Evolutionary conservation across 83 land plant genomes (phyloP).

Genomic region (Diphasiastrum complanatum): DNA sequence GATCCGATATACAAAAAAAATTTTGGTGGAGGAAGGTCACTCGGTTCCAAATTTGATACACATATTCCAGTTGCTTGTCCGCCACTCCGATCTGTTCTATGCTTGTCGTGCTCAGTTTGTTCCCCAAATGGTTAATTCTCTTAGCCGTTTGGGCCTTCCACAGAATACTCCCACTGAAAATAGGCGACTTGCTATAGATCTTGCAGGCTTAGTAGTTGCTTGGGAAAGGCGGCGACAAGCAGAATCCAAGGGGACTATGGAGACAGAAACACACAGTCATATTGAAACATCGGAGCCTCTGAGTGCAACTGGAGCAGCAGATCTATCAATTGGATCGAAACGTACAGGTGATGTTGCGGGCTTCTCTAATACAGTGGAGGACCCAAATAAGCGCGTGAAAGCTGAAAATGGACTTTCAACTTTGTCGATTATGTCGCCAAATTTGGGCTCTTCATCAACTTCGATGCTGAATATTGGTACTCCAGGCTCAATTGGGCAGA

Average conservation of each 20-base stretch:
- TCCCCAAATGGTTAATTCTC: conserved; percentile 98
- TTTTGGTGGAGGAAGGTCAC: conserved; percentile 96
- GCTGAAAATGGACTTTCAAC: conserved; percentile 79
- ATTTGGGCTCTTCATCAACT: conserved; percentile 39
- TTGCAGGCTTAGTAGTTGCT: conserved; percentile 95
- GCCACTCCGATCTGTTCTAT: conserved; percentile 95
- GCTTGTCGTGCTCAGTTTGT: conserved; percentile 97
- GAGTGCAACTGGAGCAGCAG: conserved; percentile 26
- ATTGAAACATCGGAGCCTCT: conserved; percentile 1
- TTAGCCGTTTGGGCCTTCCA: conserved; percentile 93
- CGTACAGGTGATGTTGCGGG: conserved; percentile 56
- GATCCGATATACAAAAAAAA: conserved; percentile 98
- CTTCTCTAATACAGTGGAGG: conserved; percentile 42
- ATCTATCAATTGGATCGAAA: conserved; percentile 31
- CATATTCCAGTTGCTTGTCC: conserved; percentile 92
- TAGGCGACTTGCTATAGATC: conserved; percentile 96
- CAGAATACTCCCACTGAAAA: conserved; percentile 84
- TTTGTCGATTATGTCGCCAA: conserved; percentile 83
- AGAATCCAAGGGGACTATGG: conserved; percentile 56
- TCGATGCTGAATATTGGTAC: conserved; percentile 88
- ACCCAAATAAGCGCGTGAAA: conserved; percentile 71
- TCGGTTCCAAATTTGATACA: conserved; percentile 97
- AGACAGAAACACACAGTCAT: conserved; percentile 44
- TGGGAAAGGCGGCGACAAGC: conserved; percentile 96
- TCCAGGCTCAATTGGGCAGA: conserved; percentile 76